Evolutionary conservation across 1,284 basidiomycete species (phyloP), one percentile per base, ranked within the genome.

Genomic region (Porogramme epimiltina): DNA sequence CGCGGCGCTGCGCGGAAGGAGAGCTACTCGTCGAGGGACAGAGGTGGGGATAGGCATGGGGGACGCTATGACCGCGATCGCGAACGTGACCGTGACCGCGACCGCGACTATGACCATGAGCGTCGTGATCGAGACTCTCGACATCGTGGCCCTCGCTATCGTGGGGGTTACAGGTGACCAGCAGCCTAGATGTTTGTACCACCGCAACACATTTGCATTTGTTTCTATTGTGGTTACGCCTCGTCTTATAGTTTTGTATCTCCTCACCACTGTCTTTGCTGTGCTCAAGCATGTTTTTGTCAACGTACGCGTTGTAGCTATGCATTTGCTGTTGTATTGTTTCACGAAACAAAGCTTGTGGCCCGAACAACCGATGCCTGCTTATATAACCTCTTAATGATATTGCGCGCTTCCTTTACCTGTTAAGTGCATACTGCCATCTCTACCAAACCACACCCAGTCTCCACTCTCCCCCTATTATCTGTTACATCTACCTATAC

Each of bases 101-200:
- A 44, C 34, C 47, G 52, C 16, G 51, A 45, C 3, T 3, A 33
- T 16, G 19, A 53, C 13, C 39, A n/a, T n/a, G 52, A 4, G 56
- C 52, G 11, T 45, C 56, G 8, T 15, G 28, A 31, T 15, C 28
- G 9, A 15, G 9, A 31, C 56, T n/a, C n/a, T n/a, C n/a, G n/a
- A n/a, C n/a, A 59, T 18, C 59, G 63, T 13, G 62, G 64, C 11
- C 64, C 66, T 6, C 59, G 64, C 22, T 69, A 67, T 47, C 57
- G 58, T 15, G 67, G 66, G 47, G 63, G 67, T 1, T 69, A 69
- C 47, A 52, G n/a, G n/a, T n/a, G n/a, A n/a, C n/a, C n/a, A n/a
- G n/a, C n/a, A n/a, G n/a, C n/a, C n/a, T n/a, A n/a, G n/a, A n/a
- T n/a, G n/a, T n/a, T n/a, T n/a, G n/a, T n/a, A n/a, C n/a, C n/a